Evolutionary conservation across 192 early-diverging fungal genomes (phyloP), one percentile per base, ranked within the genome.

Genomic region (Rhizophagus prolifer): DNA sequence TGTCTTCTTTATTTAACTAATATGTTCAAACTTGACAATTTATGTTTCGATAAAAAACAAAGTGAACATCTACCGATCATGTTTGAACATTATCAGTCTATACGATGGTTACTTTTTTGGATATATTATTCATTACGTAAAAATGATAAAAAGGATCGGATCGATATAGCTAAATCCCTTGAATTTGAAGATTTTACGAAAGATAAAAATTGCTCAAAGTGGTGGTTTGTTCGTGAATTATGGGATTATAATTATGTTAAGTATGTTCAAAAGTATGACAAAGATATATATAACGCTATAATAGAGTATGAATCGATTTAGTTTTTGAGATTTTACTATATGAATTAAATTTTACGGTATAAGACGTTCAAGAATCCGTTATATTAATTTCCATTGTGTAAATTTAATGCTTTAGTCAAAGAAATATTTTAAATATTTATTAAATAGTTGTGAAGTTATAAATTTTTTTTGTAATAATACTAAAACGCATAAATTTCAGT

Each of bases 101-200:
- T 67, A 30, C 65, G 65, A 26, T 67, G 65, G 65, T 67, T 67
- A 67, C 9, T 67, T 26, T 67, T 67, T 67, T 67, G 65, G 65
- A 36, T 67, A 36, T 36, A 10, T 67, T 67, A 67, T 67, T n/a
- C 65, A 67, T 10, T 25, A 30, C n/a, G 6, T 60, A 60, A 21
- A 5, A 5, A 66, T 28, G 65, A 67, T 25, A 67, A 67, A 67
- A 1, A 13, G n/a, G 0, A 7, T 8, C 25, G 26, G 65, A 67
- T 67, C 19, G 26, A 0, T 36, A 6, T 0, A 31, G 25, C 26
- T 28, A 38, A 0, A 21, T 36, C 0, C 25, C 0, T 5, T 67
- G 8, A 30, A 0, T 67, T 25, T 67, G 25, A 4, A 0, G 34
- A 30, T 28, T 67, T 67, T 67, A 67, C 19, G 25, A 7, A 30